Evolutionary conservation across 306 rosid species (phyloP).

Genomic region (Fagus crenata): DNA sequence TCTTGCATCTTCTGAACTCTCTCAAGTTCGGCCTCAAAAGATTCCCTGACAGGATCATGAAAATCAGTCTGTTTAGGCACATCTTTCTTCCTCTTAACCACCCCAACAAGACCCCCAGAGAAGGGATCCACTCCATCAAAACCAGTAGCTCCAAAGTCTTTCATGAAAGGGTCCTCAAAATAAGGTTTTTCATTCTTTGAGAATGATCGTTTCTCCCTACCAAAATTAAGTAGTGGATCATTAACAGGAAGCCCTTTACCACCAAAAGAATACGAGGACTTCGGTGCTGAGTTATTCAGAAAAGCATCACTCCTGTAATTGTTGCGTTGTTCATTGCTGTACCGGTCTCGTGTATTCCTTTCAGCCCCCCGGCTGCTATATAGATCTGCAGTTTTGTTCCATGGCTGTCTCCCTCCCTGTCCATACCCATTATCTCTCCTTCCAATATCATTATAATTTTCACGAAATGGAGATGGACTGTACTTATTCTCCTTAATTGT

Average conservation of each 20-base stretch:
- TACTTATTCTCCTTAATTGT: slow-evolving; percentile 52
- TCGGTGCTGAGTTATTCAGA: slow-evolving; percentile 46
- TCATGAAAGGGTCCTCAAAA: slow-evolving; percentile 59
- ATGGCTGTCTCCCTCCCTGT: slow-evolving; percentile 63
- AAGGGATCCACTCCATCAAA: slow-evolving; percentile 79
- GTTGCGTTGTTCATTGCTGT: slow-evolving; percentile 53
- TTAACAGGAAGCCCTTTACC: slow-evolving; percentile 61
- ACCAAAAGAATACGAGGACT: slow-evolving; percentile 56
- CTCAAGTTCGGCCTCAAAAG: slow-evolving; percentile 98
- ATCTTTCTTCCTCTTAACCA: slow-evolving; percentile 91
- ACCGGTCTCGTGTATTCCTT: slow-evolving; percentile 45
- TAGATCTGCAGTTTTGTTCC: slow-evolving; percentile 54
- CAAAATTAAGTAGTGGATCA: slow-evolving; percentile 82
- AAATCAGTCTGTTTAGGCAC: slow-evolving; percentile 68
- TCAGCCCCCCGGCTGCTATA: slow-evolving; percentile 51
- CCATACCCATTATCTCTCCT: slow-evolving; percentile 63
- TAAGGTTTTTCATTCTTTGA: slow-evolving; percentile 68
- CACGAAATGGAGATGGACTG: slow-evolving; percentile 43
- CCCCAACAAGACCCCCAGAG: slow-evolving; percentile 59
- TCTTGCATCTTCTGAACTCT: slow-evolving; percentile 98
- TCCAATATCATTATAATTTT: slow-evolving; percentile 51
- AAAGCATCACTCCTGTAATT: slow-evolving; percentile 54
- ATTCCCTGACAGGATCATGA: slow-evolving; percentile 92
- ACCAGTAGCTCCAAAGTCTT: slow-evolving; percentile 62
- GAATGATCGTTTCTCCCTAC: slow-evolving; percentile 67